A percentile compares a stretch with the other conserved stretches of the same genome.
Conservation (phyloP, 768 basidiomycete species). For the Favolaschia claudopus region DNA sequence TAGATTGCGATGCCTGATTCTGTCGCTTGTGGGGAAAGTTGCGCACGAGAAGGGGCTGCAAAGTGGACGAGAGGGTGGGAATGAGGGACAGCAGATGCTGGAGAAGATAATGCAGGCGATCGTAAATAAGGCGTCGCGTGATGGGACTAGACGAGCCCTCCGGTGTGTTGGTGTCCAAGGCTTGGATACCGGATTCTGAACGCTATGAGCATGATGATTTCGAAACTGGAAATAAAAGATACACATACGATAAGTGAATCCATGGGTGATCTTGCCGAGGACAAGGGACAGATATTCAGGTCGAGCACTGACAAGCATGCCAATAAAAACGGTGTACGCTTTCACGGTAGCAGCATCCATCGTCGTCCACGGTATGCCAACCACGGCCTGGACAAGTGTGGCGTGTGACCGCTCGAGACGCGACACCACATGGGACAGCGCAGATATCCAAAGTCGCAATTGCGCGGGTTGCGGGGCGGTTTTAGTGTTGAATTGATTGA, state of each 20-base stretch:
- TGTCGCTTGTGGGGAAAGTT: slow-evolving; percentile 96
- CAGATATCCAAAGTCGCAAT: slow-evolving; percentile 82
- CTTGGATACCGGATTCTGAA: slow-evolving; percentile 76
- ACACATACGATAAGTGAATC: slow-evolving; percentile 87
- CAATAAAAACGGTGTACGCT: slow-evolving; percentile 88
- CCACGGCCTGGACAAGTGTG: slow-evolving; percentile 83
- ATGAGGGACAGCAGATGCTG: slow-evolving; percentile 87
- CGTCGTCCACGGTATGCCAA: slow-evolving; percentile 90
- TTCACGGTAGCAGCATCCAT: slow-evolving; percentile 86
- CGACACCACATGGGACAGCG: slow-evolving; percentile 92
- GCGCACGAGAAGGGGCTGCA: slow-evolving; percentile 84
- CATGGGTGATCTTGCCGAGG: slow-evolving; percentile 81
- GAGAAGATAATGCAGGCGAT: slow-evolving; percentile 87
- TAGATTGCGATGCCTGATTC: slow-evolving; percentile 76
- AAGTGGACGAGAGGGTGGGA: slow-evolving; percentile 87
- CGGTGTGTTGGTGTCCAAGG: slow-evolving; percentile 61
- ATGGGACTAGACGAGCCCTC: slow-evolving; percentile 75
- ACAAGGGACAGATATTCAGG: slow-evolving; percentile 92
- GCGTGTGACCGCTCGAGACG: slow-evolving; percentile 84
- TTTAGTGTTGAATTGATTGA: slow-evolving; percentile 81
- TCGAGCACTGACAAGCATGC: slow-evolving; percentile 89
- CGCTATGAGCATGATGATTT: neutral
- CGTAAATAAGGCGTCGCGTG: slow-evolving; percentile 84
- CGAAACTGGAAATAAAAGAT: slow-evolving; percentile 1
- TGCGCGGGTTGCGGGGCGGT: slow-evolving; percentile 56